Percentiles rank a stretch among this genome's conserved stretches.
These are phyloP conservation scores for Fomitopsis betulina DNA, from an alignment of 1,284 basidiomycete genomes.

Conservation along the genomic window DNA sequence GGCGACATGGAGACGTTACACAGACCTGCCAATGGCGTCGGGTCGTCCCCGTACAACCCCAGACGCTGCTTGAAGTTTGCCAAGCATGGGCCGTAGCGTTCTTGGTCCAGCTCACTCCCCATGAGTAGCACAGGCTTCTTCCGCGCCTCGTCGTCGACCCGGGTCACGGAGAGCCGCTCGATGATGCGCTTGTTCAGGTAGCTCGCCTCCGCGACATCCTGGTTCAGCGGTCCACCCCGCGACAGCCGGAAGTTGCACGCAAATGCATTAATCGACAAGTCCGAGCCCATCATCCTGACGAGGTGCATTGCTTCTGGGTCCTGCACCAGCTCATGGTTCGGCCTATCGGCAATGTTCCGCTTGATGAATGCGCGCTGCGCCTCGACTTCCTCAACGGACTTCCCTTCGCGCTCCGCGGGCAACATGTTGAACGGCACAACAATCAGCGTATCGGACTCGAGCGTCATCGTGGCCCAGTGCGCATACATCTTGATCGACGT, in stretches of 20 bases:
- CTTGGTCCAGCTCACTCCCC: constrained; percentile 30
- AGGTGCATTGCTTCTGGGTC: constrained; percentile 31
- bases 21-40: constrained; percentile 34
- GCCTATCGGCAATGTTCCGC: constrained; percentile 27
- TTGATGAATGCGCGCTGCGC: constrained; percentile 35
- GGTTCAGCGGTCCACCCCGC: constrained; percentile 29
- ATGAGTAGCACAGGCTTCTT: constrained; percentile 33
- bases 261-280: constrained; percentile 43
- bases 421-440: constrained; percentile 36
- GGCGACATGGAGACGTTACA: constrained; percentile 42
- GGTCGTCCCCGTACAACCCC: constrained; percentile 25
- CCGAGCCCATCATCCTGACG: constrained; percentile 34
- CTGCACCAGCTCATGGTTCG: constrained; percentile 30
- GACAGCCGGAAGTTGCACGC: constrained; percentile 38
- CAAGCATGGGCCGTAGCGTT: constrained; percentile 31
- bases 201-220: constrained; percentile 40
- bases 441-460: constrained; percentile 26
- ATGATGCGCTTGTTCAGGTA: constrained; percentile 38
- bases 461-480: constrained; percentile 37
- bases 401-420: constrained; percentile 24
- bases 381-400: constrained; percentile 18
- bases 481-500: constrained; percentile 31
- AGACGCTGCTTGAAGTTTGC: constrained; percentile 33
- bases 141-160: constrained; percentile 18
- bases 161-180: constrained; percentile 16